Evolutionary conservation across 1,139 yeast genomes (phyloP).

Genomic region (Sugiyamaella novakii): DNA sequence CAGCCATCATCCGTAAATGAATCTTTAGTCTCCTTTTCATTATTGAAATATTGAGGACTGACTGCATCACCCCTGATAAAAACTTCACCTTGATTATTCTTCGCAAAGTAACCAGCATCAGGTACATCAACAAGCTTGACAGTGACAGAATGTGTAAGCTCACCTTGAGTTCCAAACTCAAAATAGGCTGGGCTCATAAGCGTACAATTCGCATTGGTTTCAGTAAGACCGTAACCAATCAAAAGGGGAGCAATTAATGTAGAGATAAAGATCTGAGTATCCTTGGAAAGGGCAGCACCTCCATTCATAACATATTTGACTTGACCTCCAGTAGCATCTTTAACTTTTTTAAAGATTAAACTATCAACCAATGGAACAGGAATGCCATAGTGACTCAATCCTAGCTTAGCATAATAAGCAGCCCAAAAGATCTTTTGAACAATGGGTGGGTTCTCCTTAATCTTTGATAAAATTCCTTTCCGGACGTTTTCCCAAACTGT

Average conservation of each 20-base stretch:
- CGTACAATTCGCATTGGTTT: conserved; percentile 87
- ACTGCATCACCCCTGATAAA: conserved; percentile 76
- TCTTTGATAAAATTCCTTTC: conserved; percentile 84
- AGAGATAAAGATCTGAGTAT: conserved; percentile 82
- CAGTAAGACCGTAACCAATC: conserved; percentile 96
- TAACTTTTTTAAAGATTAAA: conserved; percentile 80
- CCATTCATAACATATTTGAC: conserved; percentile 78
- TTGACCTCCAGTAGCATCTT: conserved; percentile 94
- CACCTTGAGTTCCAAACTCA: conserved; percentile 78
- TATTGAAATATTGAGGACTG: conserved; percentile 76
- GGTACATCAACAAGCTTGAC: conserved; percentile 88
- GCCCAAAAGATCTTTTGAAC: conserved; percentile 88
- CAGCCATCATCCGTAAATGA: conserved; percentile 86
- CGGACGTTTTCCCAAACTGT: conserved; percentile 98
- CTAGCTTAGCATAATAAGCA: conserved; percentile 72
- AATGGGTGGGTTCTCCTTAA: conserved; percentile 64
- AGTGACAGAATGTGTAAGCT: conserved; percentile 78
- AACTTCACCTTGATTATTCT: conserved; percentile 91
- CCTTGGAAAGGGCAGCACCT: conserved; percentile 86
- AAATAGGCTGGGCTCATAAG: conserved; percentile 66
- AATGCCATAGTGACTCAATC: conserved; percentile 61
- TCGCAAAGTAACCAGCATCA: conserved; percentile 90
- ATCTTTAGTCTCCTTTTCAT: conserved; percentile 74
- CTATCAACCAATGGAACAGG: conserved; percentile 72
- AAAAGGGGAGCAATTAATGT: conserved; percentile 84